Evolutionary conservation across 495 filamentous ascomycete genomes (phyloP).

Genomic region (Podospora sp.): DNA sequence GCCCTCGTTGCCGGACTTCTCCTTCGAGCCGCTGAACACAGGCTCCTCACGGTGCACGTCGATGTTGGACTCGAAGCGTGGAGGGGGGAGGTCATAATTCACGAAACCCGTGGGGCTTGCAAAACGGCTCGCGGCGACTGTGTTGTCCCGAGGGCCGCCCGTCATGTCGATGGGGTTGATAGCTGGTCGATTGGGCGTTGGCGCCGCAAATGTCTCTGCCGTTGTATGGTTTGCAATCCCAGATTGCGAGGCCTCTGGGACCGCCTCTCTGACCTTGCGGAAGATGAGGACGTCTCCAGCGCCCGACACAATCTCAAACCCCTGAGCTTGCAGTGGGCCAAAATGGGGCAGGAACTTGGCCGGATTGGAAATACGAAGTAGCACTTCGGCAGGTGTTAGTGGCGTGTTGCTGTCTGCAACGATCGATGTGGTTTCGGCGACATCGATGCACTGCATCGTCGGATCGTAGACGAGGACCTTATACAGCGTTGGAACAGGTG

Average conservation of each 20-base stretch:
- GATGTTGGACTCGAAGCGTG: conserved; percentile 39
- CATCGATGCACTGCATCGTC: conserved; percentile 59
- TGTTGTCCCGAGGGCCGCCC: conserved; percentile 36
- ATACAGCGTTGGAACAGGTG: conserved; percentile 55
- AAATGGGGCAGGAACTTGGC: conserved; percentile 74
- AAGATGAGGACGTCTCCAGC: conserved; percentile 73
- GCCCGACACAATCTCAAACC: conserved; percentile 74
- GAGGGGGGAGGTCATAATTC: conserved; percentile 52
- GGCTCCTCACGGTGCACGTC: conserved; percentile 61
- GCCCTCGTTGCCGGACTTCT: conserved; percentile 33
- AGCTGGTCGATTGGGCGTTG: conserved; percentile 9
- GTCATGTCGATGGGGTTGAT: conserved; percentile 63
- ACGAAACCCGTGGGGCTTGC: conserved; percentile 61
- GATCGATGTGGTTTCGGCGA: conserved; percentile 64
- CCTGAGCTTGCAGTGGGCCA: conserved; percentile 61
- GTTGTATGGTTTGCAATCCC: neutral
- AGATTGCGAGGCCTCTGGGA: conserved; percentile 3
- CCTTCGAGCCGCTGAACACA: conserved; percentile 51
- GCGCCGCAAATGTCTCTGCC: neutral
- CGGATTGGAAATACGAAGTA: conserved; percentile 69
- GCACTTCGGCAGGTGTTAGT: conserved; percentile 61
- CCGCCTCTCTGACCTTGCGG: conserved; percentile 54
- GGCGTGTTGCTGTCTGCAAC: conserved; percentile 48
- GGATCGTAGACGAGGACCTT: conserved; percentile 76
- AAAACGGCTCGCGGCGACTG: conserved; percentile 51